A percentile compares a stretch with the other conserved stretches of the same genome.
phyloP scores from a whole-genome alignment of 306 rosid species.

The Gynostemma pentaphyllum region DNA sequence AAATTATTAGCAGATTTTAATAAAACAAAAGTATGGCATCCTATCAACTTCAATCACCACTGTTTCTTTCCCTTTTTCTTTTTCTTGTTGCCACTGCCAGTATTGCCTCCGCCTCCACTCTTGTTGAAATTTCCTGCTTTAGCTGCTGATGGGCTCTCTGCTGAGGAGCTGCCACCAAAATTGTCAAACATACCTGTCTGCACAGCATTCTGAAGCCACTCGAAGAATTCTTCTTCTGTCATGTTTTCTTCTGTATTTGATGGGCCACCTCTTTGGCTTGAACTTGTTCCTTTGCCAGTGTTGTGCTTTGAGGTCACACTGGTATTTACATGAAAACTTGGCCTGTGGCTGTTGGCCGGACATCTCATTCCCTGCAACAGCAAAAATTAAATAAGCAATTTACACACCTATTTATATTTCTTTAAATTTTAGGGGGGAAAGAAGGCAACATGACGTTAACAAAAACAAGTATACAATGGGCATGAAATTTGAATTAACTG shows the following conservation, averaged over 20 bases:
- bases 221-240: conserved; percentile 87
- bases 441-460: not conserved
- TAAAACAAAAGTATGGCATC: not conserved
- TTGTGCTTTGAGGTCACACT: conserved; percentile 56
- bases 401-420: not conserved
- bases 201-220: conserved; percentile 84
- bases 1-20: not conserved
- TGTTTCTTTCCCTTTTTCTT: conserved; percentile 84
- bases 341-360: conserved; percentile 83
- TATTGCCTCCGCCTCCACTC: conserved; percentile 20
- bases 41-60: conserved; percentile 34
- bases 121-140: conserved; percentile 33
- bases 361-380: conserved; percentile 91
- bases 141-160: conserved; percentile 48
- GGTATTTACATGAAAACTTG: conserved; percentile 93
- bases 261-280: conserved; percentile 68
- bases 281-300: conserved; percentile 55
- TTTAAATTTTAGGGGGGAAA: not conserved
- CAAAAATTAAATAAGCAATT: not conserved
- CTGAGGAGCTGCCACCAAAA: conserved; percentile 23
- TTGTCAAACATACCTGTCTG: conserved; percentile 63
- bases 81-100: conserved; percentile 42
- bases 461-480: not conserved
- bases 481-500: not conserved
- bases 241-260: conserved; percentile 59